Evolutionary conservation across 2,329 filamentous ascomycete genomes (phyloP), one percentile per base, ranked within the genome.

Genomic region (Pseudogymnoascus sp.): DNA sequence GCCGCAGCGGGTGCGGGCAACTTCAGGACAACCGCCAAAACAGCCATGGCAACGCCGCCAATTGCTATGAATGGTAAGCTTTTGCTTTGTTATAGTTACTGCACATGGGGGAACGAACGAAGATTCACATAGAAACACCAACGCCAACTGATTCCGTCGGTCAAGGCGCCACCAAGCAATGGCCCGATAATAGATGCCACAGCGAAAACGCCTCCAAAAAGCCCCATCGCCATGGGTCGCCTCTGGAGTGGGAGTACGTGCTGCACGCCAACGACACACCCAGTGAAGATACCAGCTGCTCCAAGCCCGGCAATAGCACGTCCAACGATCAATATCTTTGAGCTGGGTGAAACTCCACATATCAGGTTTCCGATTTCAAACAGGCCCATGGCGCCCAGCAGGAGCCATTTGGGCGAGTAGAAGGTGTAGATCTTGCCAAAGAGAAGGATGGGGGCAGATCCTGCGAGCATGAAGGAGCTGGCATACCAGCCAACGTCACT

Each of bases 111-210:
- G 14, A 12, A 52, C 45, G n/a, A 52, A 52, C 45, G 45, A 7
- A 80, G 69, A 60, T 78, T 78, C 64, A 68, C 66, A 60, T 69
- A 70, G 61, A 70, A 69, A 45, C 71, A 73, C 71, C 70, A 72
- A 55, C 72, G 63, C 72, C 71, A 73, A 65, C 65, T 71, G 63
- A 63, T 67, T 9, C 65, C 63, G 4, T 75, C 75, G 12, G 74
- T 78, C 61, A 76, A 77, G 11, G 71, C 75, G 21, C 77, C 77
- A 37, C 77, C 77, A 7, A 78, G 62, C 9, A 71, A 38, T 3
- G 69, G 69, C 63, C 69, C 78, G 40, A 66, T 61, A 41, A 69
- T 65, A 38, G 67, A 67, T 23, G 69, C 66, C 41, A 70, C 64
- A 25, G 66, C 67, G 40, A 65, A 69, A 61, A 68, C 67, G 38